Percentiles rank a stretch among this genome's conserved stretches.
Evolutionary conservation across 2,329 filamentous ascomycete genomes (phyloP).

Genomic region (Sclerotinia glacialis): DNA sequence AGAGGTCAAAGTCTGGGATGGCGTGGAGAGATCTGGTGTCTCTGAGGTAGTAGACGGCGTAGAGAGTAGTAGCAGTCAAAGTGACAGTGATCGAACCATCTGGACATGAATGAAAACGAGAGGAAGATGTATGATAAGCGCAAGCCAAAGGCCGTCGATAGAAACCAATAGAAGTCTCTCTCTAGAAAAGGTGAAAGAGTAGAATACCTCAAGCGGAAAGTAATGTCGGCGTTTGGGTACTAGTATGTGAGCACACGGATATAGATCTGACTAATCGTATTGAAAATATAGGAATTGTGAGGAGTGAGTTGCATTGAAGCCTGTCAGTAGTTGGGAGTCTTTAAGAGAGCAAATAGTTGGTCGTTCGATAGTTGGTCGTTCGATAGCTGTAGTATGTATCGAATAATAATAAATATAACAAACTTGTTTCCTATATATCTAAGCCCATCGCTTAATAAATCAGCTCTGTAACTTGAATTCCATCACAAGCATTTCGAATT

Average conservation of each 20-base stretch:
- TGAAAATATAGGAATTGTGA: too few relatives aligned
- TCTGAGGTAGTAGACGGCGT: constrained; percentile 31
- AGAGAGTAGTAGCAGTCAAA: constrained; percentile 11
- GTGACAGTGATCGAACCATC: constrained; percentile 16
- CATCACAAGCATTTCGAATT: not conserved
- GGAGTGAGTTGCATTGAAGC: too few relatives aligned
- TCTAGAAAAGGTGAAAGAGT: not conserved
- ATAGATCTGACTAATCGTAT: not conserved
- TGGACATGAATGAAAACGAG: not conserved
- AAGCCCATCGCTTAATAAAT: not conserved
- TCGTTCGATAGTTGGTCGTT: not conserved
- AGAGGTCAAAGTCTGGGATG: constrained; percentile 32
- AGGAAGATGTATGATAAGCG: not conserved
- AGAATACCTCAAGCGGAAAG: not conserved
- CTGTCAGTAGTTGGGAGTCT: not conserved
- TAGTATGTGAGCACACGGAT: not conserved
- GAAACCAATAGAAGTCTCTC: too few relatives aligned
- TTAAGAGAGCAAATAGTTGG: not conserved
- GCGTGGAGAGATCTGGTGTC: constrained; percentile 22
- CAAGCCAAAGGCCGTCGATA: not conserved
- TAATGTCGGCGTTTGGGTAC: not conserved
- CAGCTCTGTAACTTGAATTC: not conserved
- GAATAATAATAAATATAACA: not conserved
- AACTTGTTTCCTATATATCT: not conserved
- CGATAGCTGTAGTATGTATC: not conserved